Conservation (phyloP, 331 rosid genomes). For the Spiraea crenata region DNA sequence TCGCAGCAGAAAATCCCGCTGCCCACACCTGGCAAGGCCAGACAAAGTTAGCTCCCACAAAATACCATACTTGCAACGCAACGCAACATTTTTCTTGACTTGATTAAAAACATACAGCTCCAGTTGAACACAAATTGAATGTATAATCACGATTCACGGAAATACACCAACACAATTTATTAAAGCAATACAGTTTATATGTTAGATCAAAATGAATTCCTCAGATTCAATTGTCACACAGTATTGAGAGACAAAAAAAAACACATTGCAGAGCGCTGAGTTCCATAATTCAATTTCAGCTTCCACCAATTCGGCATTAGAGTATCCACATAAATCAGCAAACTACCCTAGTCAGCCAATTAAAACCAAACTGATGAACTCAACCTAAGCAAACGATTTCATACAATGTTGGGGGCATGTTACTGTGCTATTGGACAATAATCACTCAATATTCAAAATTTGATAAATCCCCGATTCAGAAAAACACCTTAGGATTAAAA, state of each 20-base stretch:
- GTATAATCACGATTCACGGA: no score
- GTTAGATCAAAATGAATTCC: not conserved
- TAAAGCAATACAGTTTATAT: not conserved
- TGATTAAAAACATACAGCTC: not conserved
- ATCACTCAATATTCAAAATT: not conserved
- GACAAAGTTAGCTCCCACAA: not conserved
- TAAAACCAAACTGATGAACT: not conserved
- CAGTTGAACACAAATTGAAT: not conserved
- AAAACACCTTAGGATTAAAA: slow-evolving; percentile 71
- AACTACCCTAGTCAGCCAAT: not conserved
- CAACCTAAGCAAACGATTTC: not conserved
- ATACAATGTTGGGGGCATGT: not conserved
- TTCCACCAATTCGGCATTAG: not conserved
- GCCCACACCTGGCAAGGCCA: slow-evolving; percentile 80
- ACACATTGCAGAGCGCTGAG: not conserved
- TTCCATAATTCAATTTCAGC: not conserved
- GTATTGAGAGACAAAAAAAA: not conserved
- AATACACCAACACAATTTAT: not conserved
- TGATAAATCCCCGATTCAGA: not conserved
- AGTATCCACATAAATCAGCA: no score
- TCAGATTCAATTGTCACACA: not conserved
- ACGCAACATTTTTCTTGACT: not conserved
- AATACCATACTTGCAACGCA: not conserved
- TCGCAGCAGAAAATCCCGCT: slow-evolving; percentile 80
- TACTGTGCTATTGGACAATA: not conserved